Evolutionary conservation across 2,329 filamentous ascomycete species (phyloP).

Genomic region (Cladophialophora yegresii): DNA sequence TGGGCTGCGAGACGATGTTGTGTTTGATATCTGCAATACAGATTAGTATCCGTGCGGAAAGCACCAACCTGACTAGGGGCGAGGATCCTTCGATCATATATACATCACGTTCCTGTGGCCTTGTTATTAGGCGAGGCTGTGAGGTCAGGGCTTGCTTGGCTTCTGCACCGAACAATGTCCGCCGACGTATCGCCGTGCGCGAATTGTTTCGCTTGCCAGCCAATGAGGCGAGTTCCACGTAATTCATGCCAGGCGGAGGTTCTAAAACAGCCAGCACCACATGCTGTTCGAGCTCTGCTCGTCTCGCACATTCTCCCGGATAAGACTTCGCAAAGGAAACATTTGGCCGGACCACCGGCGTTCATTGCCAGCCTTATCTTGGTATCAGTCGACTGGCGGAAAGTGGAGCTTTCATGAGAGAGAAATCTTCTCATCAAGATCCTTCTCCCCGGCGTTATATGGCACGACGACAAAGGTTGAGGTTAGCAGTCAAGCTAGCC

Average conservation of each 20-base stretch:
- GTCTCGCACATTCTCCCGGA: conserved; percentile 8
- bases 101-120: conserved; percentile 1
- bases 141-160: neutral
- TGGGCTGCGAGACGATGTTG: neutral
- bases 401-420: neutral
- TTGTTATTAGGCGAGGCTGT: conserved; percentile 5
- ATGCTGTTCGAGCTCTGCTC: neutral
- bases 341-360: neutral
- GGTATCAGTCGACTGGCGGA: neutral
- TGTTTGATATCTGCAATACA: neutral
- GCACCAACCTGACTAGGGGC: neutral
- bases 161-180: conserved; percentile 11
- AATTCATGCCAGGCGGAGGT: neutral
- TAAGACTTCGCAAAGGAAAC: neutral
- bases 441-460: too few relatives aligned
- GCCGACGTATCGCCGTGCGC: conserved; percentile 19
- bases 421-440: neutral
- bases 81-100: conserved; percentile 9
- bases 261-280: neutral
- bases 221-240: neutral
- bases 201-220: conserved; percentile 10
- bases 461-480: neutral
- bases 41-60: conserved; percentile 6
- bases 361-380: neutral
- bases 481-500: neutral